Evolutionary conservation across 1,139 yeast genomes (phyloP), one percentile per base, ranked within the genome.

Genomic region (Yamadazyma sp.): DNA sequence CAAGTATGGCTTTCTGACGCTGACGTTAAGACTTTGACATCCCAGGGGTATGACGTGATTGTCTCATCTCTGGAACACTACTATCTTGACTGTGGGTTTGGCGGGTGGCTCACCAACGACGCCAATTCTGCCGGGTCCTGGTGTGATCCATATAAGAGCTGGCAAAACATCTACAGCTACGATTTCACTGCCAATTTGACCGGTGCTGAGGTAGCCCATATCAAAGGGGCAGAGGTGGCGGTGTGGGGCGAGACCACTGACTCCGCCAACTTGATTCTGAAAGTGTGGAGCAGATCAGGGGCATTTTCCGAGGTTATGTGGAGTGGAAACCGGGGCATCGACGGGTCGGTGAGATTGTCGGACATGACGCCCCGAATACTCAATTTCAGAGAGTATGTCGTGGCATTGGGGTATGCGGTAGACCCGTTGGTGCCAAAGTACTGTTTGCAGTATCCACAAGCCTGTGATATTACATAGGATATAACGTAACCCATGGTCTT

Each of bases 1-100:
- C 79, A 73, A 48, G 54, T 66, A 7, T 73, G 79, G 79, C 57
- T 55, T 41, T 50, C 44, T 21, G 61, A 56, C 17, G 54, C 52
- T 11, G 48, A 47, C 23, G 54, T 71, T 27, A 58, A 62, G 41
- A 43, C 51, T 10, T 50, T 73, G 31, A 61, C 71, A 8, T 34
- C 53, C 2, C 37, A 48, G 44, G 78, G 78, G 1, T 67, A 69
- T 44, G 73, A 71, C 42, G 71, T 72, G 3, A 58, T 73, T 42
- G 73, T 70, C 3, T 70, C 76, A 1, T 53, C 66, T 10, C 45
- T 59, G 9, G 57, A 56, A 27, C 63, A 61, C 45, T 57, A 67
- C 39, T 73, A 73, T 43, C 58, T 73, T 32, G 78, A 73, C 49
- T 71, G 78, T 50, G 79, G 78, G 3, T 59, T 54, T 39, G 77